Evolutionary conservation across 805 yeast species (phyloP).

Genomic region (Clavispora phyllophila): DNA sequence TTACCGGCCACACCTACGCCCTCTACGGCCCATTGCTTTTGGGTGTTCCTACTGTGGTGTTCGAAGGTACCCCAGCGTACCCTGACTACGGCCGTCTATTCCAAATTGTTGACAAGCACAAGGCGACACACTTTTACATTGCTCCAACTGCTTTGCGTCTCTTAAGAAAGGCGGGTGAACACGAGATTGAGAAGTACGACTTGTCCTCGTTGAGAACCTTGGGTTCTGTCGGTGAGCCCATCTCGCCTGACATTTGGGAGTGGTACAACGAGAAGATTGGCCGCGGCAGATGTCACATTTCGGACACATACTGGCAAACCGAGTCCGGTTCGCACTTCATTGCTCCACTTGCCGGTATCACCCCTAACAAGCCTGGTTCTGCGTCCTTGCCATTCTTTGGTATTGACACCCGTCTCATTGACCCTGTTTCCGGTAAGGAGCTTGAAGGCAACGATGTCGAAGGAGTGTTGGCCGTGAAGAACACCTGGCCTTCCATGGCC

Average conservation of each 20-base stretch:
- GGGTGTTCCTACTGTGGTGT: slow-evolving; percentile 76
- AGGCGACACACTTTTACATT: slow-evolving; percentile 74
- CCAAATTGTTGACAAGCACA: slow-evolving; percentile 68
- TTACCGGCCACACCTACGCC: slow-evolving; percentile 82
- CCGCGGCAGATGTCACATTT: slow-evolving; percentile 61
- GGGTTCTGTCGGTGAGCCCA: slow-evolving; percentile 86
- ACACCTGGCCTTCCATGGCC: slow-evolving; percentile 83
- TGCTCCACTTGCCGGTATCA: slow-evolving; percentile 68
- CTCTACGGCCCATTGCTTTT: slow-evolving; percentile 73
- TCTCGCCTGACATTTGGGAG: slow-evolving; percentile 82
- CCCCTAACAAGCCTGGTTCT: slow-evolving; percentile 81
- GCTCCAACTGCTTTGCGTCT: slow-evolving; percentile 82
- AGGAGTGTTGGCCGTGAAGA: slow-evolving; percentile 71
- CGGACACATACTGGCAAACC: slow-evolving; percentile 89
- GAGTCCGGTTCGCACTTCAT: slow-evolving; percentile 80
- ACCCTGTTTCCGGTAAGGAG: slow-evolving; percentile 71
- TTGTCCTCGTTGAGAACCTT: slow-evolving; percentile 60
- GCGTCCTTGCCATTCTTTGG: slow-evolving; percentile 86
- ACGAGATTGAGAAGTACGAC: slow-evolving; percentile 55
- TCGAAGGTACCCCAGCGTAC: slow-evolving; percentile 85
- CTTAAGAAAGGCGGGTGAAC: slow-evolving; percentile 69
- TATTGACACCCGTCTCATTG: slow-evolving; percentile 65
- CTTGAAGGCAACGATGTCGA: slow-evolving; percentile 65
- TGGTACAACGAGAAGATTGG: slow-evolving; percentile 77
- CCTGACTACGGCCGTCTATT: slow-evolving; percentile 78